Evolutionary conservation across 2,329 filamentous ascomycete species (phyloP).

Genomic region (Colletotrichum graminicola): DNA sequence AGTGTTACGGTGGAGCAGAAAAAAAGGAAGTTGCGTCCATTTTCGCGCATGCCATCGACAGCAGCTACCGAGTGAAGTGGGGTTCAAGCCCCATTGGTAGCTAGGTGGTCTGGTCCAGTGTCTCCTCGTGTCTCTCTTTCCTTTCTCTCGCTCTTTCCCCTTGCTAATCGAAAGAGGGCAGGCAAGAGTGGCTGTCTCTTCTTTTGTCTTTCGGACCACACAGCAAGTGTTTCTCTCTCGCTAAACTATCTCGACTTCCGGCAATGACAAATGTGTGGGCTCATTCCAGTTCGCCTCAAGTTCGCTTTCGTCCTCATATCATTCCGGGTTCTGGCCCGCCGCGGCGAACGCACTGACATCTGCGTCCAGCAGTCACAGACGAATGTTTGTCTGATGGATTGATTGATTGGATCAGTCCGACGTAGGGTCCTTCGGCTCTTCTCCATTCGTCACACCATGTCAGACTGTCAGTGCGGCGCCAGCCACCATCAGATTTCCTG

Average conservation of each 20-base stretch:
- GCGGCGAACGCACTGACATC: constrained; percentile 11
- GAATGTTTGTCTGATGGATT: constrained; percentile 35
- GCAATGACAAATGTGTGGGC: neutral
- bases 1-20: neutral
- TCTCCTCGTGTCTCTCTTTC: constrained; percentile 5
- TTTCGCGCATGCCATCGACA: constrained; percentile 27
- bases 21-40: constrained; percentile 15
- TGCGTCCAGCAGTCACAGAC: constrained; percentile 14
- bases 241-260: constrained; percentile 4
- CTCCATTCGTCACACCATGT: constrained; percentile 24
- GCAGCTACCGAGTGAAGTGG: constrained; percentile 6
- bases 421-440: constrained; percentile 16
- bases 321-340: constrained; percentile 3
- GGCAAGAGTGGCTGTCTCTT: constrained; percentile 13
- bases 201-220: constrained; percentile 10
- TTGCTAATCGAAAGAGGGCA: neutral
- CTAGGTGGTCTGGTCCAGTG: constrained; percentile 4
- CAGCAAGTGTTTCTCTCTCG: neutral
- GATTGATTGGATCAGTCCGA: constrained; percentile 15
- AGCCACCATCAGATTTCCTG: neutral
- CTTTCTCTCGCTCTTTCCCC: neutral
- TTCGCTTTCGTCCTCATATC: constrained; percentile 2
- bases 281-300: constrained; percentile 9
- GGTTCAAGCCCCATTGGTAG: neutral
- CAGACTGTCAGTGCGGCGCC: constrained; percentile 15